phyloP scores from a whole-genome alignment of 352 stramenopile species.

The Thalassiosira livingstoniorum region DNA sequence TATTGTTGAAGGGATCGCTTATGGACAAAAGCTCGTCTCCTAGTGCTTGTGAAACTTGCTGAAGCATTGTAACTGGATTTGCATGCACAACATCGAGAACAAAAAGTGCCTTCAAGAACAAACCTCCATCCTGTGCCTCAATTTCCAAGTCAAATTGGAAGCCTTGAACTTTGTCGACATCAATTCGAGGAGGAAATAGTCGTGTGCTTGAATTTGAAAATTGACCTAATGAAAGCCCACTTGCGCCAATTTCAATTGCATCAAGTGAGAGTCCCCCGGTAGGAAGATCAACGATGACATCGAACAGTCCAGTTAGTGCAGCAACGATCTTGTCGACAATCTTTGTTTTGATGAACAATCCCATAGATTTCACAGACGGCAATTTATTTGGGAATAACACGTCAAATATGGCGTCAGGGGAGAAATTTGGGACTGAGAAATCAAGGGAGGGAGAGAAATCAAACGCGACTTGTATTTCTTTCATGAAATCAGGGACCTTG shows the following conservation, averaged over 20 bases:
- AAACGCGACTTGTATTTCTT: constrained; percentile 33
- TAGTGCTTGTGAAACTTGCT: too few species aligned
- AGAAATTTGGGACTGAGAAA: constrained; percentile 27
- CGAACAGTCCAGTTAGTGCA: constrained; percentile 39
- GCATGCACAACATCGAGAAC: too few species aligned
- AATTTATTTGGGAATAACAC: constrained; percentile 19
- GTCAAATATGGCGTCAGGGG: constrained; percentile 17
- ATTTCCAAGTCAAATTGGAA: constrained; percentile 41
- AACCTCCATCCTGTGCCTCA: too few species aligned
- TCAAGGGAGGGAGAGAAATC: constrained; percentile 27
- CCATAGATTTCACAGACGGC: constrained; percentile 35
- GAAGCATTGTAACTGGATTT: too few species aligned
- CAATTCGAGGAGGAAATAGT: constrained; percentile 37
- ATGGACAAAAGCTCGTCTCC: too few species aligned
- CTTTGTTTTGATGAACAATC: constrained; percentile 30
- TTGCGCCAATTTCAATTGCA: neutral
- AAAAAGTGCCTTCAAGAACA: too few species aligned
- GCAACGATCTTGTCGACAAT: constrained; percentile 31
- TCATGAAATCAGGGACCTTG: constrained; percentile 35
- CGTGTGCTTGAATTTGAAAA: constrained; percentile 23
- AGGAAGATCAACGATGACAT: constrained; percentile 30
- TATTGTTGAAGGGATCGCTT: constrained; percentile 21
- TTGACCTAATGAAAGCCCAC: constrained; percentile 9
- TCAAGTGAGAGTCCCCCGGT: constrained; percentile 6
- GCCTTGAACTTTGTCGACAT: constrained; percentile 39